A percentile compares a stretch with the other conserved stretches of the same genome.
Conservation (phyloP, 2,329 filamentous ascomycete genomes). For the Monosporascus sp. region DNA sequence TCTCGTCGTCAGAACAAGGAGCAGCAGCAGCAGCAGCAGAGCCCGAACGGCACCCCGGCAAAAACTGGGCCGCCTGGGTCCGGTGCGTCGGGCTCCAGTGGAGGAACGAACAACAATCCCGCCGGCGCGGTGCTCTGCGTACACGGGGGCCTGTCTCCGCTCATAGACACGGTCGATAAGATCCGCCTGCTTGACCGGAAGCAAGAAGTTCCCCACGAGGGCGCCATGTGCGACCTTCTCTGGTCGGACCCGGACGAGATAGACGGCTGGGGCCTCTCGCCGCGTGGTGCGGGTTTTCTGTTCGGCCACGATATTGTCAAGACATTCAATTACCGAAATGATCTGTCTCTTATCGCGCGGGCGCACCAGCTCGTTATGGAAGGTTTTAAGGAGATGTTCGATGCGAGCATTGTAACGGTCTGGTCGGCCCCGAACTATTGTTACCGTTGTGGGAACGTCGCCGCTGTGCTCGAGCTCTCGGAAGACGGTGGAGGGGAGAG, state of each 20-base stretch:
- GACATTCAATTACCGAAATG: constrained; percentile 90
- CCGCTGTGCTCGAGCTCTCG: constrained; percentile 85
- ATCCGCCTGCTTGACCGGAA: constrained; percentile 93
- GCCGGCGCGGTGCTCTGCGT: constrained; percentile 89
- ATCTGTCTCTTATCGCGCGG: constrained; percentile 84
- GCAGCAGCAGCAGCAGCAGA: constrained; percentile 20
- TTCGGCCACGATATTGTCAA: constrained; percentile 96
- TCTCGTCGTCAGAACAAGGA: constrained; percentile 40
- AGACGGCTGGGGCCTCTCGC: constrained; percentile 92
- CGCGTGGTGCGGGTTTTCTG: constrained; percentile 89
- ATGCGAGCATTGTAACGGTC: constrained; percentile 92
- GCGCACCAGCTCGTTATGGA: constrained; percentile 99
- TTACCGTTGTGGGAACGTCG: constrained; percentile 93
- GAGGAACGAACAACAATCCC: constrained; percentile 58
- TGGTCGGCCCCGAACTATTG: constrained; percentile 98
- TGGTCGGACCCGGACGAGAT: constrained; percentile 99
- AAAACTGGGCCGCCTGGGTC: constrained; percentile 73
- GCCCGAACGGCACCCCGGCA: constrained; percentile 34
- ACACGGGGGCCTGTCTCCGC: constrained; percentile 84
- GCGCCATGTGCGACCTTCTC: constrained; percentile 95
- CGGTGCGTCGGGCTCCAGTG: constrained; percentile 66
- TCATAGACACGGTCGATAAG: constrained; percentile 92
- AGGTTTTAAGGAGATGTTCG: constrained; percentile 99
- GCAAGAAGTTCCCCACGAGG: constrained; percentile 97
- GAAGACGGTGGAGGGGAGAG: constrained; percentile 78